Percentiles rank a stretch among this genome's conserved stretches.
These are phyloP conservation scores for Cryptosporidium meleagridis DNA, from an alignment of 169 alveolate species.

Conservation along the genomic window DNA sequence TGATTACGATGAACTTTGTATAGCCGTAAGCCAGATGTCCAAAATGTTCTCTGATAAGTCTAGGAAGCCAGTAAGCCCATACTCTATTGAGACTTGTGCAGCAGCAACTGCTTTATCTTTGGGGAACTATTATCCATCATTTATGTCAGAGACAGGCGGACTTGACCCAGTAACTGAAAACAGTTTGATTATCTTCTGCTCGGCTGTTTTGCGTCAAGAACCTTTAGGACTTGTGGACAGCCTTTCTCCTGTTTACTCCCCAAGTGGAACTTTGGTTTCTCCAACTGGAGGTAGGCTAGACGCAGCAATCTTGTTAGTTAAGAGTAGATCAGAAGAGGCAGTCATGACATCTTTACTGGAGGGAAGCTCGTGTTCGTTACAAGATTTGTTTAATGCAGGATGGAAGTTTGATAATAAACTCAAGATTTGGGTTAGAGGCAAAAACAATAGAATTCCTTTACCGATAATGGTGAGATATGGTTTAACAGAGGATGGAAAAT, in stretches of 20 bases:
- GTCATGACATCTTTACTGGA: conserved; percentile 50
- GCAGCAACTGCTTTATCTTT: conserved; percentile 25
- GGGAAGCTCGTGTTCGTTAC: conserved; percentile 18
- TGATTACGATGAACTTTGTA: conserved; percentile 68
- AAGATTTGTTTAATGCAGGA: conserved; percentile 60
- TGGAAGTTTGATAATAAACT: conserved; percentile 64
- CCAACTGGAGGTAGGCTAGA: conserved; percentile 52
- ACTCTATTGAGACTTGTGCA: conserved; percentile 30
- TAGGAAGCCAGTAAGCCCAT: background rate
- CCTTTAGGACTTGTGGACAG: conserved; percentile 2
- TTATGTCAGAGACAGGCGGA: conserved; percentile 27
- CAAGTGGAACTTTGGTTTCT: conserved; percentile 26
- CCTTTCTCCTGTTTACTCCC: conserved; percentile 51
- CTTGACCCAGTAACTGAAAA: conserved; percentile 38
- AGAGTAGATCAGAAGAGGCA: conserved; percentile 49
- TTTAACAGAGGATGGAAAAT: conserved; percentile 43
- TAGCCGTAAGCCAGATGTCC: conserved; percentile 47
- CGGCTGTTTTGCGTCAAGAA: conserved; percentile 34
- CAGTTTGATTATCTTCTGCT: conserved; percentile 19
- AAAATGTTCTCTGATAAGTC: background rate
- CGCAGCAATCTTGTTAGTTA: conserved; percentile 5
- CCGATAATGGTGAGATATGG: conserved; percentile 71
- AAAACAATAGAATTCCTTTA: conserved; percentile 11
- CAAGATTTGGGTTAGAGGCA: conserved; percentile 53
- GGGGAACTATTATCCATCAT: conserved; percentile 46